Evolutionary conservation across 306 rosid species (phyloP).

Genomic region (barrel medic (Medicago truncatula)): MtrunA17r5.0-ANR NC_053046.1:29506501-29507000

Average conservation of each 20-base stretch:
- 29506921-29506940: conserved; percentile 62
- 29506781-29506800: conserved; percentile 99
- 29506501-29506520: conserved; percentile 98
- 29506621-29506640: conserved; percentile 92
- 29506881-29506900: conserved; percentile 84
- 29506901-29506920: conserved; percentile 56
- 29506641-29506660: conserved; percentile 62
- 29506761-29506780: conserved; percentile 99
- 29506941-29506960: conserved; percentile 53
- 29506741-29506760: conserved; percentile 95
- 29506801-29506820: conserved; percentile 98
- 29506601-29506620: conserved; percentile 96
- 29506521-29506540: conserved; percentile 93
- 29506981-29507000: conserved; percentile 51
- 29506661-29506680: conserved; percentile 63
- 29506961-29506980: conserved; percentile 46
- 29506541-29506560: conserved; percentile 79
- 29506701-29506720: conserved; percentile 73
- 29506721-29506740: conserved; percentile 91
- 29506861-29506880: conserved; percentile 80
- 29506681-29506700: conserved; percentile 79
- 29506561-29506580: conserved; percentile 75
- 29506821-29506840: conserved; percentile 97
- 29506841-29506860: conserved; percentile 93
- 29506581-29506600: conserved; percentile 93